Base-by-base conservation (phyloP, 2,329 filamentous ascomycete genomes). In the Thelonectria blattea region DNA sequence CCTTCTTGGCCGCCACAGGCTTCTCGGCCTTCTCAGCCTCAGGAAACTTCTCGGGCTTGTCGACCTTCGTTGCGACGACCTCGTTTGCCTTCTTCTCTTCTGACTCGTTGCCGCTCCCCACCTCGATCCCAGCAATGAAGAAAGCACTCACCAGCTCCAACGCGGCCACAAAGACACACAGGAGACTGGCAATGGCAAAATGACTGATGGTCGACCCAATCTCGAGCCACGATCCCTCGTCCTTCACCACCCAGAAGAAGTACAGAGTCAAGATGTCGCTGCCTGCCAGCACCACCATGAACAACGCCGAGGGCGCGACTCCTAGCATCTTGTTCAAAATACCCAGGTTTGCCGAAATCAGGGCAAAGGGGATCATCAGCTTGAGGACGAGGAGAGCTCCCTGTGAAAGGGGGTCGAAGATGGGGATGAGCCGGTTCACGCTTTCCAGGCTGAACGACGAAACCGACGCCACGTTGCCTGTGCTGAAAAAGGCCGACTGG, bases 211-310 rank as follows among this genome's bases (percentile, higher is more conserved):
- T 97, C 27, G 92, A 96, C 32, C 95, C 95, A 73, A 99, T 99
- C 74, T 99, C 95, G 61, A 99, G 79, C 95, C 95, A 99, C 20
- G 91, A 95, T 0, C 95, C 95, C 74, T 99, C 95, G 69, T 99
- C 95, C 71, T 91, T 91, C 47, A 99, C 95, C 70, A 97, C 92
- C 88, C 92, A 99, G 79, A 99, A 99, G 81, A 99, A 99, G 71
- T 95, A 92, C 53, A 99, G 82, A 3, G 95, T 98, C 74, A 98
- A 83, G 51, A 97, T 87, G 73, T 99, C 95, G 62, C 91, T 93
- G 52, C 96, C 86, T 1, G 91, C 91, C 87, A 97, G 96, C 52
- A 96, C 93, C 2, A 94, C 80, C 90, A 97, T 97, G 78, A 98
- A 97, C 4, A 99, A 80, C 6, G 93, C 92, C 41, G 91, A 93